Percentiles rank a stretch among this genome's conserved stretches.
Conservation (phyloP, 192 early-diverging fungal genomes). For the Coemansia sp. region DNA sequence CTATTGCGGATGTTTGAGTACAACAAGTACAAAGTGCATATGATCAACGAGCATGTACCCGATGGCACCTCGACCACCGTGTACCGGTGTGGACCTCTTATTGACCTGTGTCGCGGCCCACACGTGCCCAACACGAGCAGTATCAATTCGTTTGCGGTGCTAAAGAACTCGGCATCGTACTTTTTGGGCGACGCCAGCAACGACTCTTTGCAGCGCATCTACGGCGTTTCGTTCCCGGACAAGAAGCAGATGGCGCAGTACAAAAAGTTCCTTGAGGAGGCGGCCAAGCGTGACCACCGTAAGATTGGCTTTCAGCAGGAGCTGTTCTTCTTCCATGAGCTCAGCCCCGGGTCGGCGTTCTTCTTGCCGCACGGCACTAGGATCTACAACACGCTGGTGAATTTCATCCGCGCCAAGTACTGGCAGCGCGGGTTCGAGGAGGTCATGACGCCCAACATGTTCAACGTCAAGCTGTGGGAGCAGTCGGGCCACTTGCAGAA, state of each 20-base stretch:
- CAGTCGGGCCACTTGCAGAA: constrained; percentile 94
- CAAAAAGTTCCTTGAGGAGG: constrained; percentile 95
- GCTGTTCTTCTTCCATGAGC: constrained; percentile 97
- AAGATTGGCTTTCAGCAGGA: constrained; percentile 98
- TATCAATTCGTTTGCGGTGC: constrained; percentile 91
- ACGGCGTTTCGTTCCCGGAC: constrained; percentile 99
- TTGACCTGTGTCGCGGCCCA: constrained; percentile 96
- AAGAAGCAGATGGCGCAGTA: constrained; percentile 96
- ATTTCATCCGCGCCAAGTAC: constrained; percentile 89
- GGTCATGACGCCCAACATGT: constrained; percentile 99
- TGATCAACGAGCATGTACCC: constrained; percentile 90
- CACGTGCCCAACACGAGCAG: constrained; percentile 93
- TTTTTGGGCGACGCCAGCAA: constrained; percentile 97
- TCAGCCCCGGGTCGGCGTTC: constrained; percentile 92
- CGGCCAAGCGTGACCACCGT: constrained; percentile 94
- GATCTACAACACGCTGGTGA: constrained; percentile 94
- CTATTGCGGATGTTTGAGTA: constrained; percentile 97
- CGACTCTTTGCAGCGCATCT: constrained; percentile 97
- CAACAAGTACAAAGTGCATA: constrained; percentile 97
- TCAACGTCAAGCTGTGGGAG: constrained; percentile 97
- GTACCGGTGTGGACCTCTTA: constrained; percentile 97
- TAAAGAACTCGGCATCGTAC: constrained; percentile 98
- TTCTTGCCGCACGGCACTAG: constrained; percentile 95
- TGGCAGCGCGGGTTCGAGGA: constrained; percentile 93
- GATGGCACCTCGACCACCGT: constrained; percentile 95